These are phyloP conservation scores for Lignosus rhinocerotis DNA, from an alignment of 1,284 basidiomycete species.

Conservation along the genomic window DNA sequence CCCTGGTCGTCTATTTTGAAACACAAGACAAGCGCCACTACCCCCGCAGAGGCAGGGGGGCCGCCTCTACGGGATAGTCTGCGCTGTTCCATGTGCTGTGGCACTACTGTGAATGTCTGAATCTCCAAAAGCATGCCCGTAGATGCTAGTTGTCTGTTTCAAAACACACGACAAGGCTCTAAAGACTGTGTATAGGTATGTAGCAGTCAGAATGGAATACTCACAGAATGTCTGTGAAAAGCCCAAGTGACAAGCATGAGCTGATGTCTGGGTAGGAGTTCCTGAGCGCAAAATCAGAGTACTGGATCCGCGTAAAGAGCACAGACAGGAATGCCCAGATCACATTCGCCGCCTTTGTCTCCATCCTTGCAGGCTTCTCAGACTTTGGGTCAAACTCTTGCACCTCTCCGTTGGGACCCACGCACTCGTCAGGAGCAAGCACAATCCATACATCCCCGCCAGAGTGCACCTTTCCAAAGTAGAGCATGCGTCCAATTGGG, in stretches of 20 bases:
- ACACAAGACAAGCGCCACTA: too few species aligned
- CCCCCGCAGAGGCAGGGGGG: too few species aligned
- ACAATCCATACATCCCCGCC: background rate
- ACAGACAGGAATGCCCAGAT: background rate
- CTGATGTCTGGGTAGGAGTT: background rate
- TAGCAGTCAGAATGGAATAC: background rate
- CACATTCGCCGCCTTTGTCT: background rate
- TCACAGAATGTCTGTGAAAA: background rate
- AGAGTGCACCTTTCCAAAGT: background rate
- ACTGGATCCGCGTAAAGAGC: background rate
- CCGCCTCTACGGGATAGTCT: too few species aligned
- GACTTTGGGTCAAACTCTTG: background rate
- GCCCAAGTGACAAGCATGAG: background rate
- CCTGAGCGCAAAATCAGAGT: background rate
- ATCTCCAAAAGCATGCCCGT: too few species aligned
- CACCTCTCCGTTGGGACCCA: background rate
- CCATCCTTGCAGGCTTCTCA: background rate
- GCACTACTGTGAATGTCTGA: too few species aligned
- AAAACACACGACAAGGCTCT: too few species aligned
- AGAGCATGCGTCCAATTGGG: background rate
- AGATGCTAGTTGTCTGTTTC: too few species aligned
- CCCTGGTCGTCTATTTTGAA: too few species aligned
- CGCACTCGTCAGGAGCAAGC: background rate
- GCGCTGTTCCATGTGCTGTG: too few species aligned
- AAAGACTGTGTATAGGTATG: too few species aligned